Percentiles rank a stretch among this genome's conserved stretches.
Evolutionary conservation across 345 rosid species (phyloP).

Genomic region (Lepidium aucheri): DNA sequence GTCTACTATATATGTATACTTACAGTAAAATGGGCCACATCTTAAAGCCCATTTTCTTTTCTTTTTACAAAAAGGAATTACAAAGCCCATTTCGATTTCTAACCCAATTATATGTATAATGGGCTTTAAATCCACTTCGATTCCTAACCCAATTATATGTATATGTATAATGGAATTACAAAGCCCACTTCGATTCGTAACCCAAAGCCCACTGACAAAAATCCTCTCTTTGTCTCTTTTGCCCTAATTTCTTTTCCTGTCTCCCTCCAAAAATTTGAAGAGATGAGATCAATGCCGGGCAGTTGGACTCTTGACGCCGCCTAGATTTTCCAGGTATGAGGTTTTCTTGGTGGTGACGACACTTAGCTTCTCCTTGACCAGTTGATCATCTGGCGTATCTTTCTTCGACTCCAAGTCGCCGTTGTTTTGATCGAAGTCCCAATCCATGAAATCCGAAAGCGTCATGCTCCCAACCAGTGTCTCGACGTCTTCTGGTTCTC

Average conservation of each 20-base stretch:
- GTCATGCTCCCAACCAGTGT: slow-evolving; percentile 37
- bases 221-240: not conserved
- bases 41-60: not conserved
- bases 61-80: not conserved
- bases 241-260: not conserved
- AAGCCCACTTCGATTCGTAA: no score
- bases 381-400: slow-evolving; percentile 29
- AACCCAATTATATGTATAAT: not conserved
- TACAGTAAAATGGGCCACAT: not conserved
- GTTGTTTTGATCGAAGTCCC: slow-evolving; percentile 41
- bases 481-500: slow-evolving; percentile 13
- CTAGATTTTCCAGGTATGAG: slow-evolving; percentile 58
- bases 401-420: slow-evolving; percentile 28
- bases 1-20: not conserved
- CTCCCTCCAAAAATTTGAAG: not conserved
- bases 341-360: slow-evolving; percentile 39
- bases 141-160: no score
- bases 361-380: slow-evolving; percentile 28
- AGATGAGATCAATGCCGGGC: slow-evolving; percentile 24
- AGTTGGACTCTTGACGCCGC: slow-evolving; percentile 65
- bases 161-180: no score
- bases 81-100: not conserved
- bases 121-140: no score
- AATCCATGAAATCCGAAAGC: slow-evolving; percentile 71
- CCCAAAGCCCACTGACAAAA: no score